Evolutionary conservation across 2,329 filamentous ascomycete species (phyloP).

Genomic region (Teratosphaeriaceae sp.): DNA sequence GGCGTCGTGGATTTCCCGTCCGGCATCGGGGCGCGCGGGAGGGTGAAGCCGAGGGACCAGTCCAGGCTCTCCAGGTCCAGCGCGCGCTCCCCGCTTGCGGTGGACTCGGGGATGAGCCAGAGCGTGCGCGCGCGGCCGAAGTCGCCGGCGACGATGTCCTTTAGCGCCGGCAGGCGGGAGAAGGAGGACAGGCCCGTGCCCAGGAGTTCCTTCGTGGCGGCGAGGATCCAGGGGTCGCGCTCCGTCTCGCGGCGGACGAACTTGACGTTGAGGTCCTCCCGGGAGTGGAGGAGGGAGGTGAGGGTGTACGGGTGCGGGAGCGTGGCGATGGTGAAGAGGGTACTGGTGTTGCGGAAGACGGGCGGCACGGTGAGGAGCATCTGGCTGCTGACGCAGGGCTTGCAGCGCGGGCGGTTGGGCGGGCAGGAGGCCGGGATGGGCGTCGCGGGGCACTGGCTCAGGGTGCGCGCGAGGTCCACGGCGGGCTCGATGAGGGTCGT

Average conservation of each 20-base stretch:
- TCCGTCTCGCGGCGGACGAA: conserved; percentile 52
- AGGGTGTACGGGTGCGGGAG: conserved; percentile 90
- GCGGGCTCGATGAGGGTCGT: conserved; percentile 65
- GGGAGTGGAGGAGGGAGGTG: conserved; percentile 55
- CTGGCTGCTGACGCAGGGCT: conserved; percentile 60
- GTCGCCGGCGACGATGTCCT: conserved; percentile 70
- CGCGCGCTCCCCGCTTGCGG: conserved; percentile 32
- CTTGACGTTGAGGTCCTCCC: conserved; percentile 32
- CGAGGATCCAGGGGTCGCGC: conserved; percentile 73
- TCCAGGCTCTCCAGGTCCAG: conserved; percentile 58
- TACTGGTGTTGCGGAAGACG: conserved; percentile 64
- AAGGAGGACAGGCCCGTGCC: conserved; percentile 56
- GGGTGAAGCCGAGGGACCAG: conserved; percentile 82
- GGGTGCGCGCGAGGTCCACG: conserved; percentile 63
- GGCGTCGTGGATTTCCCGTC: conserved; percentile 52
- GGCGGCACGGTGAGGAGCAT: conserved; percentile 62
- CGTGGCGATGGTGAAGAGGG: conserved; percentile 72
- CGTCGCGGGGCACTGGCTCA: conserved; percentile 67
- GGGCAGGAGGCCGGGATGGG: conserved; percentile 74
- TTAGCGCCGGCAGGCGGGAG: conserved; percentile 65
- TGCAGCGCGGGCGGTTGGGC: conserved; percentile 70
- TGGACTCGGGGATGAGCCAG: conserved; percentile 71
- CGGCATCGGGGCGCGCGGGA: conserved; percentile 54
- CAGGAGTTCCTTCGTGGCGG: conserved; percentile 63
- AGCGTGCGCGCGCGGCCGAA: conserved; percentile 58